Conservation (phyloP, 345 rosid species). For the Lenwebbia sp. region DNA sequence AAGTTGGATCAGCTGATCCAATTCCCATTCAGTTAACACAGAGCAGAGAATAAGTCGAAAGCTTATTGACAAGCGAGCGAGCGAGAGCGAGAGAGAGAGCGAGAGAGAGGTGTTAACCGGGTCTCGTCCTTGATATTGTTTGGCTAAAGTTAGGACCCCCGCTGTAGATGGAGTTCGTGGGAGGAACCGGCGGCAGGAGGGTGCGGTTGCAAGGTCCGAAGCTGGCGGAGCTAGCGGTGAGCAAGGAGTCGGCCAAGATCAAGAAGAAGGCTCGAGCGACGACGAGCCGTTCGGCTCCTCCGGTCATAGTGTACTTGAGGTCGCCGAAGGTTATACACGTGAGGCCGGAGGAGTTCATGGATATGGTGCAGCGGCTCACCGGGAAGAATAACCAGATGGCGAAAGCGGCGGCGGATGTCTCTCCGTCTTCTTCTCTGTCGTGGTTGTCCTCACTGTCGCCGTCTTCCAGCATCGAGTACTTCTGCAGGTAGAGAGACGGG, state of each 20-base stretch:
- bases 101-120: neutral
- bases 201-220: neutral
- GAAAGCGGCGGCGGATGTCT: neutral
- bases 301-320: slow-evolving; percentile 1
- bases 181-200: neutral
- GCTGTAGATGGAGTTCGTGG: neutral
- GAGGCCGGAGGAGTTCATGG: slow-evolving; percentile 6
- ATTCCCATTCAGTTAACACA: neutral
- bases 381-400: neutral
- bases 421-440: neutral
- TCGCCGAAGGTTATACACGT: slow-evolving; percentile 2
- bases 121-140: neutral
- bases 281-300: neutral
- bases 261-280: neutral
- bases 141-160: neutral
- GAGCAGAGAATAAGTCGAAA: neutral
- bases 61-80: neutral
- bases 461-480: neutral
- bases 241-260: neutral
- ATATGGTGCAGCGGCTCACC: slow-evolving; percentile 1
- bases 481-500: neutral
- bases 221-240: neutral
- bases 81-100: neutral
- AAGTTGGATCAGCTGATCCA: neutral
- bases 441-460: neutral